Conservation (phyloP, 2,329 filamentous ascomycete species). For the Alternaria arborescens region DNA sequence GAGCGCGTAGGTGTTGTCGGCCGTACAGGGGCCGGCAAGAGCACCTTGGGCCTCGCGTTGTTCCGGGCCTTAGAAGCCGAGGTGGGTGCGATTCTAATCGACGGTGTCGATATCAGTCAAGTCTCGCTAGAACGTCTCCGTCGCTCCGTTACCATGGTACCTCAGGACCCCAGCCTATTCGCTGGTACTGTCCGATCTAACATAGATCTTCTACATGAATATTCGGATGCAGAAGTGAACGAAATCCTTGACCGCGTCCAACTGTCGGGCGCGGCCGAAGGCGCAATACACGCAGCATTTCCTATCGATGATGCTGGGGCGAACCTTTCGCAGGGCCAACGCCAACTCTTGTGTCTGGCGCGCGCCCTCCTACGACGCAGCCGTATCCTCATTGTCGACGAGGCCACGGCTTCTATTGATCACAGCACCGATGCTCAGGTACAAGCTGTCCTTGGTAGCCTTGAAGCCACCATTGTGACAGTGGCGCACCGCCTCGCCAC, state of each 20-base stretch:
- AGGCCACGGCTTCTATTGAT: slow-evolving; percentile 90
- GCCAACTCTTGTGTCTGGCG: slow-evolving; percentile 92
- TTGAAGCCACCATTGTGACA: slow-evolving; percentile 84
- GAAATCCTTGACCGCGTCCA: slow-evolving; percentile 73
- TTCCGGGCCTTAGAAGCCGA: slow-evolving; percentile 69
- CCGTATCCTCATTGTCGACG: slow-evolving; percentile 93
- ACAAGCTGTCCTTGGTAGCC: slow-evolving; percentile 82
- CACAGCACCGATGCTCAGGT: slow-evolving; percentile 90
- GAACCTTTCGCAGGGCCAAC: slow-evolving; percentile 93
- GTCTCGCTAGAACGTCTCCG: slow-evolving; percentile 77
- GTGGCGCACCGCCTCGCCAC: slow-evolving; percentile 91
- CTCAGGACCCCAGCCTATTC: slow-evolving; percentile 83
- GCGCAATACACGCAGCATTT: not conserved
- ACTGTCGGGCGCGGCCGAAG: slow-evolving; percentile 75
- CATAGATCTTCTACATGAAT: slow-evolving; percentile 79
- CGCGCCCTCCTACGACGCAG: slow-evolving; percentile 84
- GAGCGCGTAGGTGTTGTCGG: slow-evolving; percentile 83
- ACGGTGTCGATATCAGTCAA: slow-evolving; percentile 67
- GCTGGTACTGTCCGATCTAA: slow-evolving; percentile 79
- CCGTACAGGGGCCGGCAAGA: slow-evolving; percentile 81
- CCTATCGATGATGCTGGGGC: not conserved
- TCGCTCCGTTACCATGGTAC: slow-evolving; percentile 79
- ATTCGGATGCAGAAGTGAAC: slow-evolving; percentile 78
- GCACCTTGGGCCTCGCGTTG: slow-evolving; percentile 79
- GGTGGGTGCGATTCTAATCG: slow-evolving; percentile 56